A percentile compares a stretch with the other conserved stretches of the same genome.
Evolutionary conservation across 164 flowering plant genomes (phyloP).

Genomic region (Tetracentron sinense): DNA sequence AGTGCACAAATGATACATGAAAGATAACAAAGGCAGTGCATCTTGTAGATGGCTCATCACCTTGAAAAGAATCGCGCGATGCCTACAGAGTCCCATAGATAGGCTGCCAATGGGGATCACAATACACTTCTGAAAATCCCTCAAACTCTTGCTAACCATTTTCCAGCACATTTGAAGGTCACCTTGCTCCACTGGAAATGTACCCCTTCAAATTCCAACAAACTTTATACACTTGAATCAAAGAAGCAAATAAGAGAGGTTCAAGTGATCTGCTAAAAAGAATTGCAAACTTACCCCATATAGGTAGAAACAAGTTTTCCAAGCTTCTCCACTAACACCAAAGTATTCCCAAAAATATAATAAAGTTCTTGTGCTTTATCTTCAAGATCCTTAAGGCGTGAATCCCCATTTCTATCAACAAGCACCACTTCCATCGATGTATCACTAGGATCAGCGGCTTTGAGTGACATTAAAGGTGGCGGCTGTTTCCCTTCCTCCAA

Average conservation of each 20-base stretch:
- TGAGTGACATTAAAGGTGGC: constrained; percentile 67
- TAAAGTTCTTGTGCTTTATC: constrained; percentile 70
- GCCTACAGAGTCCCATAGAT: constrained; percentile 86
- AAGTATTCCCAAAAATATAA: constrained; percentile 48
- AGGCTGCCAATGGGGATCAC: constrained; percentile 83
- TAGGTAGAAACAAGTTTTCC: constrained; percentile 75
- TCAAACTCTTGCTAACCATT: constrained; percentile 55
- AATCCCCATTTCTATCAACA: constrained; percentile 66
- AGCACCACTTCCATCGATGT: constrained; percentile 82
- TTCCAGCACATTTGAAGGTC: constrained; percentile 74
- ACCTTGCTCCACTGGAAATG: constrained; percentile 72
- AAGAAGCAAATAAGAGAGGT: constrained; percentile 2
- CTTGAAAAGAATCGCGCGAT: constrained; percentile 94
- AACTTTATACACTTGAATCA: constrained; percentile 10
- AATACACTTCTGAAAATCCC: constrained; percentile 56
- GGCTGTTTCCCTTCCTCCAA: constrained; percentile 63
- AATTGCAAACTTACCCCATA: constrained; percentile 63
- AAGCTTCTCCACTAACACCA: constrained; percentile 68
- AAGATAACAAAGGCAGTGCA: constrained; percentile 5
- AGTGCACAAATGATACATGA: neutral
- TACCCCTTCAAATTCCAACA: constrained; percentile 56
- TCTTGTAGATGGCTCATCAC: constrained; percentile 24
- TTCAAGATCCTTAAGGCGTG: constrained; percentile 71
- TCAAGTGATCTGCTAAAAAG: neutral
- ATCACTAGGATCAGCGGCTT: constrained; percentile 57